phyloP scores from a whole-genome alignment of 192 early-diverging fungal species.

The Gaertneriomyces sp. region DNA sequence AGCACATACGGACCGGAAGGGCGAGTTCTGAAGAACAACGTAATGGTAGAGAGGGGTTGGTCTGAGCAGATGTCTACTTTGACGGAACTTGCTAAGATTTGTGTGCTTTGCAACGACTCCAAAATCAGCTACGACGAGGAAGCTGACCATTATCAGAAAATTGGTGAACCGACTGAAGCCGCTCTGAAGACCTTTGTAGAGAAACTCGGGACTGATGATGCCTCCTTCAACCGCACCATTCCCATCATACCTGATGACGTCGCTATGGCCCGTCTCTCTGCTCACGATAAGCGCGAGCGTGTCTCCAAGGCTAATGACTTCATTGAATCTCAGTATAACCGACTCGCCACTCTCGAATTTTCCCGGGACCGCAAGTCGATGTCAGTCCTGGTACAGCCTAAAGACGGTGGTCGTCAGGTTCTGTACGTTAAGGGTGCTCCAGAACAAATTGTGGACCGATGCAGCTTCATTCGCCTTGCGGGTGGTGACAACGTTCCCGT shows the following conservation, averaged over 20 bases:
- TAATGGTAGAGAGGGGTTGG: slow-evolving; percentile 43
- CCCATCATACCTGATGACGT: slow-evolving; percentile 22
- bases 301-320: slow-evolving; percentile 71
- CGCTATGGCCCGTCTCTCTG: slow-evolving; percentile 27
- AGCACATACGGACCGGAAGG: slow-evolving; percentile 86
- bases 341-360: slow-evolving; percentile 81
- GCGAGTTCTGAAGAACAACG: slow-evolving; percentile 44
- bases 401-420: slow-evolving; percentile 13
- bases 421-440: slow-evolving; percentile 96
- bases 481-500: slow-evolving; percentile 42
- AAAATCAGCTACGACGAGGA: slow-evolving; percentile 71
- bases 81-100: slow-evolving; percentile 76
- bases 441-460: slow-evolving; percentile 87
- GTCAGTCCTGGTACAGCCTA: slow-evolving; percentile 75
- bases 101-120: slow-evolving; percentile 89
- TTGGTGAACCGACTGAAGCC: slow-evolving; percentile 98
- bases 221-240: slow-evolving; percentile 56
- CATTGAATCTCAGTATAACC: slow-evolving; percentile 56
- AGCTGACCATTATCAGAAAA: slow-evolving; percentile 59
- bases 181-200: slow-evolving; percentile 91
- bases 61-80: slow-evolving; percentile 54
- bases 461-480: slow-evolving; percentile 57
- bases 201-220: slow-evolving; percentile 80
- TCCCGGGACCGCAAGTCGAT: slow-evolving; percentile 97
- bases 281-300: slow-evolving; percentile 32